Percentiles rank a stretch among this genome's conserved stretches.
Evolutionary conservation across 805 yeast genomes (phyloP).

Genomic region (Wickerhamiella occidentalis): DNA sequence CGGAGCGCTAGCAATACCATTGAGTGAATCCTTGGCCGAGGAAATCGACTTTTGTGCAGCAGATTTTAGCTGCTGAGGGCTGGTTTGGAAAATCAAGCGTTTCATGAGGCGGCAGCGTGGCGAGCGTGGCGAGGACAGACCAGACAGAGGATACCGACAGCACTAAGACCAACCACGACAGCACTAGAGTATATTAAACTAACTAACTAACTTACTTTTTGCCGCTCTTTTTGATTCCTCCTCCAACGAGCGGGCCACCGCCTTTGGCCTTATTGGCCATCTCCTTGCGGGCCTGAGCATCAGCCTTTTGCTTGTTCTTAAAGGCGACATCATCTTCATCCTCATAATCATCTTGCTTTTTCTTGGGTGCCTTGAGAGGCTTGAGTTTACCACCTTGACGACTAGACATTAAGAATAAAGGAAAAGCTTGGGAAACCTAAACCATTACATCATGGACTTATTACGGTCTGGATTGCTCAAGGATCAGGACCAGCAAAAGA

Average conservation of each 20-base stretch:
- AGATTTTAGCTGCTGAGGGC: conserved; percentile 2
- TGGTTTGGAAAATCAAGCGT: conserved; percentile 1
- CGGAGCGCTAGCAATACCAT: conserved; percentile 8
- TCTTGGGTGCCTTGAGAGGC: conserved; percentile 74
- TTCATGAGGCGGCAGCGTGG: neutral
- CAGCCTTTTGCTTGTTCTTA: conserved; percentile 90
- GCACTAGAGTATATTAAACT: too few relatives aligned
- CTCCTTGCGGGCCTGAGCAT: conserved; percentile 83
- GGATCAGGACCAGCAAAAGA: conserved; percentile 67
- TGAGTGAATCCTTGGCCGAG: neutral
- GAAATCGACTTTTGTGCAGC: neutral
- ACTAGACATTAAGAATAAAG: conserved; percentile 54
- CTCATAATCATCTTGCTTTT: conserved; percentile 52
- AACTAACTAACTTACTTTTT: conserved; percentile 19
- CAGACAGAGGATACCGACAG: too few relatives aligned
- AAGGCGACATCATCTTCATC: conserved; percentile 86
- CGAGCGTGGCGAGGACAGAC: neutral
- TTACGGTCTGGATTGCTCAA: conserved; percentile 22
- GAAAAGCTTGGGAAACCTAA: neutral
- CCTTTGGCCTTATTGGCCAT: conserved; percentile 75
- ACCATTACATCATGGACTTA: conserved; percentile 10
- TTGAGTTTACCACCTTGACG: conserved; percentile 97
- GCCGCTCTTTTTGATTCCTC: conserved; percentile 79
- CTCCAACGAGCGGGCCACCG: conserved; percentile 86
- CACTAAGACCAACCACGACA: too few relatives aligned